A percentile compares a stretch with the other conserved stretches of the same genome.
phyloP scores from a whole-genome alignment of 108 stramenopile genomes.

The Pseudonitzschia delicatissima region DNA sequence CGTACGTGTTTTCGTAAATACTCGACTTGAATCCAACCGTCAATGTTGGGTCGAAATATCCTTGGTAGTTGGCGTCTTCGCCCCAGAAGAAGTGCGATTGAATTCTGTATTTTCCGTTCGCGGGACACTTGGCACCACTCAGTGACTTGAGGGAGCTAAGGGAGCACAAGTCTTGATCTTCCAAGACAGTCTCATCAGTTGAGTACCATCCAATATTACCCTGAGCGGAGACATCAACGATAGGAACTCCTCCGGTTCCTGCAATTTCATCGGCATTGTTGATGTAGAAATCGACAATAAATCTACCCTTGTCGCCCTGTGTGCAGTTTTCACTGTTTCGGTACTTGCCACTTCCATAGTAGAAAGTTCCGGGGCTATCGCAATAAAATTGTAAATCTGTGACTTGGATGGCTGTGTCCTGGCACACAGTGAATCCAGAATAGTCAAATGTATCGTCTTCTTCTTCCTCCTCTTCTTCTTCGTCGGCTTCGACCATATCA shows the following conservation, averaged over 20 bases:
- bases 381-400: slow-evolving; percentile 37
- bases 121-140: slow-evolving; percentile 34
- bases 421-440: slow-evolving; percentile 30
- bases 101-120: slow-evolving; percentile 38
- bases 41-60: slow-evolving; percentile 28
- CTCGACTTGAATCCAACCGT: slow-evolving; percentile 40
- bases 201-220: slow-evolving; percentile 20
- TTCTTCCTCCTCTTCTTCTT: not conserved
- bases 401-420: slow-evolving; percentile 42
- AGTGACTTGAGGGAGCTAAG: slow-evolving; percentile 19
- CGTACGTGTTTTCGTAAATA: slow-evolving; percentile 23
- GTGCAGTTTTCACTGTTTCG: slow-evolving; percentile 43
- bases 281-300: slow-evolving; percentile 41
- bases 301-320: slow-evolving; percentile 43
- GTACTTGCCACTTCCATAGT: slow-evolving; percentile 58
- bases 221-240: slow-evolving; percentile 23
- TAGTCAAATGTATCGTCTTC: not conserved
- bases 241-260: slow-evolving; percentile 16
- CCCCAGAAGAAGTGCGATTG: slow-evolving; percentile 36
- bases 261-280: slow-evolving; percentile 20
- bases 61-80: slow-evolving; percentile 9
- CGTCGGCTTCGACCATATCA: too few species aligned
- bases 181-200: slow-evolving; percentile 10
- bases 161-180: slow-evolving; percentile 35
- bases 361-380: slow-evolving; percentile 55